A percentile compares a stretch with the other conserved stretches of the same genome.
These are phyloP conservation scores for Raphanus raphanistrum DNA, from an alignment of 345 rosid genomes.

Conservation along the genomic window DNA sequence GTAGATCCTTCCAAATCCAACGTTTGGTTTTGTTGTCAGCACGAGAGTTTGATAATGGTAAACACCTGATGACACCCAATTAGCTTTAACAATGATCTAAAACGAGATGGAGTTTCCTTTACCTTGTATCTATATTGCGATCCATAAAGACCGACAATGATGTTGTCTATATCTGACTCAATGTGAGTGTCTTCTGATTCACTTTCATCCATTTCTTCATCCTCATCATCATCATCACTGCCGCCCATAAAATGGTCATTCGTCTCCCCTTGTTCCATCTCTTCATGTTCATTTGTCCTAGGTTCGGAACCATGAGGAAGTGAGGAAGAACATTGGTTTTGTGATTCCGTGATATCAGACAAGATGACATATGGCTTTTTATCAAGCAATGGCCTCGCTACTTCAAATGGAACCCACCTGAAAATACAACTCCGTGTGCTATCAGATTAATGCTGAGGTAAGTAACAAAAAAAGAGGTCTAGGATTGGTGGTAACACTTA, in stretches of 20 bases:
- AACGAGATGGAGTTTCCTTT: conserved; percentile 19
- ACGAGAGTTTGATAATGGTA: conserved; percentile 13
- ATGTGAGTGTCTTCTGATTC: conserved; percentile 51
- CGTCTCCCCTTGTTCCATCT: conserved; percentile 45
- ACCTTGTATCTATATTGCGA: conserved; percentile 71
- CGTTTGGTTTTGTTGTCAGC: conserved; percentile 11
- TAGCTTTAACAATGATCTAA: background rate
- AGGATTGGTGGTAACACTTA: conserved; percentile 54
- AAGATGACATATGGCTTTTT: conserved; percentile 63
- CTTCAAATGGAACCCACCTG: conserved; percentile 90
- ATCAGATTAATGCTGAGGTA: conserved; percentile 2
- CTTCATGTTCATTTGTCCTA: conserved; percentile 38
- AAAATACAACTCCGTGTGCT: conserved; percentile 19
- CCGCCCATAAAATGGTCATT: conserved; percentile 24
- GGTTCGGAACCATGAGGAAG: conserved; percentile 41
- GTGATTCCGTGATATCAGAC: conserved; percentile 54
- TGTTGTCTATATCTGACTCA: conserved; percentile 53
- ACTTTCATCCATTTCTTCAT: conserved; percentile 47
- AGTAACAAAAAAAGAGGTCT: background rate
- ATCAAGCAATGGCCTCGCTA: conserved; percentile 72
- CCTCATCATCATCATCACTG: conserved; percentile 40
- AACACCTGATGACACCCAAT: background rate
- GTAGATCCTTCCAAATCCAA: conserved; percentile 51
- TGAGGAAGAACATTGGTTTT: conserved; percentile 45
- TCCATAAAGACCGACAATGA: conserved; percentile 50